These are phyloP conservation scores for Caryopteris hybrid DNA, from an alignment of 305 asterid genomes.

Conservation along the genomic window DNA sequence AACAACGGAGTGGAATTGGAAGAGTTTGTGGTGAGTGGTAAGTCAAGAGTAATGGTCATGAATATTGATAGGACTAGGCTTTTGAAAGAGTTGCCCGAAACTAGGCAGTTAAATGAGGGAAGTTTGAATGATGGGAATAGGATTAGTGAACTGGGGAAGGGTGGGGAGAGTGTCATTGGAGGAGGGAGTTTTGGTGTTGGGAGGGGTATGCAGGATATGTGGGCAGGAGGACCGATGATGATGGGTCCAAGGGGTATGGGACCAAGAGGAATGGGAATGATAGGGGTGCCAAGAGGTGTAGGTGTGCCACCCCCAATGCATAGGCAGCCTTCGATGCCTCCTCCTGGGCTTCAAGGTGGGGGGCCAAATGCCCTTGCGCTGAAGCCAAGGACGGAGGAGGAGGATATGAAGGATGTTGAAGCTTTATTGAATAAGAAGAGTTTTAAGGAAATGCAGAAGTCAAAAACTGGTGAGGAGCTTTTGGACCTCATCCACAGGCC, in stretches of 20 bases:
- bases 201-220: slow-evolving; percentile 61
- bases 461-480: slow-evolving; percentile 95
- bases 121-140: slow-evolving; percentile 38
- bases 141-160: slow-evolving; percentile 26
- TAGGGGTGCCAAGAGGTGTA: slow-evolving; percentile 85
- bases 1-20: slow-evolving; percentile 82
- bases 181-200: slow-evolving; percentile 44
- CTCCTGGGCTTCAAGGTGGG: slow-evolving; percentile 32
- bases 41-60: slow-evolving; percentile 76
- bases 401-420: slow-evolving; percentile 88
- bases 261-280: slow-evolving; percentile 80
- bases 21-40: slow-evolving; percentile 82
- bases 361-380: slow-evolving; percentile 37
- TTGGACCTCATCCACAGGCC: slow-evolving; percentile 91
- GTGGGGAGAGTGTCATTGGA: slow-evolving; percentile 33
- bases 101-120: slow-evolving; percentile 54
- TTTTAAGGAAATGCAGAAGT: slow-evolving; percentile 85
- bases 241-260: slow-evolving; percentile 65
- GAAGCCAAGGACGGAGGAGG: slow-evolving; percentile 94
- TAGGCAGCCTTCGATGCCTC: slow-evolving; percentile 53
- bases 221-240: slow-evolving; percentile 59
- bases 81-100: slow-evolving; percentile 75
- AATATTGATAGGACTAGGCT: slow-evolving; percentile 77
- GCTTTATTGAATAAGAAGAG: slow-evolving; percentile 85
- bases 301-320: slow-evolving; percentile 93